Conservation (phyloP, 106 monocot species). For the Dendrobium huoshanense region DNA sequence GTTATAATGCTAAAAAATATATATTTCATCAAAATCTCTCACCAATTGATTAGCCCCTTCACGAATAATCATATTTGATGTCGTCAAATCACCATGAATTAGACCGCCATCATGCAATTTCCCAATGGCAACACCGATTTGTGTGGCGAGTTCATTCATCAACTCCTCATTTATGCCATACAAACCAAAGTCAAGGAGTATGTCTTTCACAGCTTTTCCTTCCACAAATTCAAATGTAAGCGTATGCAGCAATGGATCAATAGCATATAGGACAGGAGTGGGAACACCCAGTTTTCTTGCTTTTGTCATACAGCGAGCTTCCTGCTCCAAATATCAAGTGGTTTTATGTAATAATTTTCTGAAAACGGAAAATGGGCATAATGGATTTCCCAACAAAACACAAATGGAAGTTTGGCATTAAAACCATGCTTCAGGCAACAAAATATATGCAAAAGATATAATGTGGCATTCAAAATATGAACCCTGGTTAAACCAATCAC, state of each 20-base stretch:
- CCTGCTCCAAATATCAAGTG: conserved; percentile 26
- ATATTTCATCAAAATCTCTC: neutral
- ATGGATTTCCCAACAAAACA: neutral
- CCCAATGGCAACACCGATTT: conserved; percentile 72
- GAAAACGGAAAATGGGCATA: neutral
- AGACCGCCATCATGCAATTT: conserved; percentile 96
- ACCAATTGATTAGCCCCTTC: conserved; percentile 63
- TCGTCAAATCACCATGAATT: conserved; percentile 89
- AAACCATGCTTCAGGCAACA: too few species aligned
- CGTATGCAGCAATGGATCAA: conserved; percentile 59
- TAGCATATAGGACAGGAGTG: too few species aligned
- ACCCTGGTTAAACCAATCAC: too few species aligned
- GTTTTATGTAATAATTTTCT: neutral
- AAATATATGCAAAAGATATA: too few species aligned
- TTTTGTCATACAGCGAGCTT: conserved; percentile 94
- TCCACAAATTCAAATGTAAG: conserved; percentile 80
- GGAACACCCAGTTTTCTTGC: conserved; percentile 60
- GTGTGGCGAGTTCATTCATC: conserved; percentile 50
- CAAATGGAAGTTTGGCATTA: too few species aligned
- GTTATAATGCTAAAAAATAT: neutral
- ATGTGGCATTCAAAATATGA: too few species aligned
- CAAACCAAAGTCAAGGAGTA: conserved; percentile 69
- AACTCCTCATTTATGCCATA: conserved; percentile 48
- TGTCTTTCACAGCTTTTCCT: conserved; percentile 71
- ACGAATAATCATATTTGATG: conserved; percentile 88